These are phyloP conservation scores for Rauvolfia tetraphylla DNA, from an alignment of 257 asterid genomes.

Conservation along the genomic window DNA sequence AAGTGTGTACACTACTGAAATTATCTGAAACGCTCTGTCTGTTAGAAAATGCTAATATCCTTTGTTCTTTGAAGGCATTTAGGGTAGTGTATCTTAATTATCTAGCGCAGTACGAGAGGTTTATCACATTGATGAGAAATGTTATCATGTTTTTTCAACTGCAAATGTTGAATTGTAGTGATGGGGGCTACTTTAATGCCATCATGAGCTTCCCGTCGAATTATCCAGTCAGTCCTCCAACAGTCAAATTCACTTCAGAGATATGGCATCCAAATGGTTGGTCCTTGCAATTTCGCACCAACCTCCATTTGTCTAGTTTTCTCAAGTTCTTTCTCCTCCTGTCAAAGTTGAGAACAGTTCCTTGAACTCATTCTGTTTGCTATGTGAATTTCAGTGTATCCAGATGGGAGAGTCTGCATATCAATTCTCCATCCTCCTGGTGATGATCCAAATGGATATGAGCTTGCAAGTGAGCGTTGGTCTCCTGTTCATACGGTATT, in stretches of 20 bases:
- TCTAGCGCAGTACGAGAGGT: neutral
- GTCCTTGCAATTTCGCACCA: constrained; percentile 18
- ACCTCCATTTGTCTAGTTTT: neutral
- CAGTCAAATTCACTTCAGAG: constrained; percentile 80
- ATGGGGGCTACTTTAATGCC: constrained; percentile 93
- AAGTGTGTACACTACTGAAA: neutral
- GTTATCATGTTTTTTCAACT: neutral
- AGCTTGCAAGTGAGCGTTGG: constrained; percentile 98
- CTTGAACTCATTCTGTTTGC: constrained; percentile 2
- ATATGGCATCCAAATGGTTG: constrained; percentile 93
- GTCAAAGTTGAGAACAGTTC: neutral
- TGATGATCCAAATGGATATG: constrained; percentile 93
- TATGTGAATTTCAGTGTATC: constrained; percentile 56
- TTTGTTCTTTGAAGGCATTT: neutral
- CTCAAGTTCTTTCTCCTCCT: neutral
- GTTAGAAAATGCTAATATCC: neutral
- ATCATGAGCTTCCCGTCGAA: constrained; percentile 77
- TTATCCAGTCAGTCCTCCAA: constrained; percentile 86
- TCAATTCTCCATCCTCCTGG: constrained; percentile 96
- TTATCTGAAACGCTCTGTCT: neutral
- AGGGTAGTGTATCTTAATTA: too few species aligned
- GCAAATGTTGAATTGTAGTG: constrained; percentile 48
- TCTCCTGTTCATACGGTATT: constrained; percentile 90
- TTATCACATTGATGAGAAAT: neutral
- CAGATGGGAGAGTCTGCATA: constrained; percentile 85